Evolutionary conservation across 495 filamentous ascomycete species (phyloP), one percentile per base, ranked within the genome.

Genomic region (Xylaria acuta): DNA sequence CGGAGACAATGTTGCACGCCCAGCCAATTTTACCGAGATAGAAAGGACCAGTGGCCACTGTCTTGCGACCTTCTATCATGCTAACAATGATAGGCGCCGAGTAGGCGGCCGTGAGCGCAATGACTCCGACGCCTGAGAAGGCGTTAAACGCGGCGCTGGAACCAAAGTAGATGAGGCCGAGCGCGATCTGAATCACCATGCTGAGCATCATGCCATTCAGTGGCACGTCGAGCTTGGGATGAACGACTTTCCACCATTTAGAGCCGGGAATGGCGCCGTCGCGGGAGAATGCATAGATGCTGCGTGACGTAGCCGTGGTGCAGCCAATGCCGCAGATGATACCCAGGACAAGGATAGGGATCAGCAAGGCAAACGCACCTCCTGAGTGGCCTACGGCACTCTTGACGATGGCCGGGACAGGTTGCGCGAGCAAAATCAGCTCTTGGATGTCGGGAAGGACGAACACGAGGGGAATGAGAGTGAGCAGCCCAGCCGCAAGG

Each of bases 101-200:
- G 72, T 92, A 92, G 27, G 86, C 85, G 36, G 86, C 79, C 0
- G 88, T 88, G 62, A 91, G 79, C 12, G 82, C 85, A 45, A 91
- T 90, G 59, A 90, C 88, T 16, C 88, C 89, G 3, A 90, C 88
- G 11, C 88, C 89, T 22, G 87, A 88, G 74, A 92, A 91, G 14
- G 88, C 89, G 60, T 87, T 90, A 79, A 85, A 86, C 30, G 84
- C 86, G 16, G 84, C 80, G 9, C 80, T 73, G 1, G 85, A 86
- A 45, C 86, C 86, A 73, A 88, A 87, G 76, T 88, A 87, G 72
- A 88, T 87, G 75, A 84, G 77, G 69, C 80, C 86, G 53, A 82
- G 78, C 6, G 85, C 32, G 58, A 85, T 80, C 72, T 87, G 79
- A 45, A 87, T 77, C 22, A 74, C 82, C 78, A 83, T 85, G 63